Base-by-base conservation (phyloP, 768 basidiomycete species). In the Filobasidium floriforme region DNA sequence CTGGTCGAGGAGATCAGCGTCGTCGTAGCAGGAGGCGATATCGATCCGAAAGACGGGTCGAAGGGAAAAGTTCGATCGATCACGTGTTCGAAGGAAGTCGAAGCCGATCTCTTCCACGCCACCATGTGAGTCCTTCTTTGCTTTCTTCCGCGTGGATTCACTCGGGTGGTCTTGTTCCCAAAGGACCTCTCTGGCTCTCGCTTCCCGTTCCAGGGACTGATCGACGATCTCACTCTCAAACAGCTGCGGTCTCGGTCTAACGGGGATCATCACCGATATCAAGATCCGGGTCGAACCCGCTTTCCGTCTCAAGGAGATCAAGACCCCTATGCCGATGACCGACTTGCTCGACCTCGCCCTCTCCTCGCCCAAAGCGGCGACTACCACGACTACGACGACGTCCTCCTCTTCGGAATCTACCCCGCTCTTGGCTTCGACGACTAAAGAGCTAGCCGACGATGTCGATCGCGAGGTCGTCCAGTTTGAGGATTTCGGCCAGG, bases 191-290 rank as follows among this genome's bases (percentile, higher is more conserved):
- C n/a, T n/a, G 24, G 19, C 46, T 51, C 46, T 24, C 29, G 15
- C 24, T 57, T 24, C 12, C 29, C 26, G 18, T 28, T n/a, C 12
- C 19, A 26, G 18, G 6, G 5, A 15, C 54, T 60, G 43, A 22
- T 49, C 28, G 29, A n/a, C 44, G n/a, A 12, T 19, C 15, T 37
- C 22, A 24, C 40, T 10, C 4, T 46, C 10, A 18, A 37, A 37
- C 43, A 67, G 66, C 54, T 97, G 94, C 72, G 92, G 93, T 0
- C 81, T 99, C 37, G 96, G 96, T 15, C 82, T 85, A 61, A 96
- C 93, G 0, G 94, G 96, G 9, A 82, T 98, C 69, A 88, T 99
- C 69, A 40, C 59, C 51, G 24, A 83, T 41, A 83, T 96, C 54
- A 84, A 85, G 62, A 80, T 97, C 59, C 83, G 87, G 66, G 88